Evolutionary conservation across 257 asterid genomes (phyloP), one percentile per base, ranked within the genome.

Genomic region (Perilla frutescens): DNA sequence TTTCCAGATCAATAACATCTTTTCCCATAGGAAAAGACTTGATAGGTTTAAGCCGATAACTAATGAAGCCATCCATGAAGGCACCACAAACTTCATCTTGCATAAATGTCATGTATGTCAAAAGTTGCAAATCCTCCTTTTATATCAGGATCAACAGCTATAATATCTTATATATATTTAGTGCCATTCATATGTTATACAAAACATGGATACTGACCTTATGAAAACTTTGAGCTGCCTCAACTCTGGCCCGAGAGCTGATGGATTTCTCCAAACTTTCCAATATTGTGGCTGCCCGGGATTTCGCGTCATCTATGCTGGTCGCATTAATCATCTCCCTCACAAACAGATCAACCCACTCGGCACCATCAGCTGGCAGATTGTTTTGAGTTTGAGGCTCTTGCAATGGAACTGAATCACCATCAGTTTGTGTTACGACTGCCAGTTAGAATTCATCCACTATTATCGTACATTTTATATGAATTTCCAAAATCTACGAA

Each of bases 301-400:
- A 67, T 77, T 82, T 87, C 45, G 93, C 98, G 66, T 91, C 96
- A 77, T 89, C 93, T 47, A 87, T 70, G 81, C 87, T 89, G 49
- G 83, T 74, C 60, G 98, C 93, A 71, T 73, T 75, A 14, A 10
- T 63, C 89, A 93, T 85, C 81, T 91, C 96, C 70, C 72, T 81
- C 70, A 91, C 88, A 73, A 91, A 64, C 68, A 89, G 75, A 69
- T 93, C 91, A 68, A 93, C 93, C 97, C 98, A 93, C 76, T 88
- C 90, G 0, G 85, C 83, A 77, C 97, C 98, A 78, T 85, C 76
- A 57, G 14, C 75, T 5, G 91, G 95, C 68, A 77, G 72, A 69
- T 84, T 75, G 51, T 64, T 66, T 50, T 81, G 83, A 64, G 62
- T 53, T 14, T 75, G 76, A 76, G 82, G 80, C 61, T 76, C 96